phyloP scores from a whole-genome alignment of 495 filamentous ascomycete species.

The Xylaria telfairii region DNA sequence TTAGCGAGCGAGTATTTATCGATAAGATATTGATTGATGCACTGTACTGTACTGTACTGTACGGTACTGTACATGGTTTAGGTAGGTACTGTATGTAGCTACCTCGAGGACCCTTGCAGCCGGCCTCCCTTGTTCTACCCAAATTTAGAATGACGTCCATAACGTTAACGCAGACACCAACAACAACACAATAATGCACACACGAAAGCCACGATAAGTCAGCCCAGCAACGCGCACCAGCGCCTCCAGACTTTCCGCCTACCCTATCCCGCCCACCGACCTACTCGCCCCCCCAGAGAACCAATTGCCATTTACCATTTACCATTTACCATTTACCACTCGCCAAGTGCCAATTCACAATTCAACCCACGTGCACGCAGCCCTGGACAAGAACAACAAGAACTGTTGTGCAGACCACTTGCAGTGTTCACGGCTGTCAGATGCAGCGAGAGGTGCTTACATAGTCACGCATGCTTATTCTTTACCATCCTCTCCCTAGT shows the following conservation, averaged over 20 bases:
- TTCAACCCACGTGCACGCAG: neutral
- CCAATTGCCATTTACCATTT: neutral
- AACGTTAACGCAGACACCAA: neutral
- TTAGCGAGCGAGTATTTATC: neutral
- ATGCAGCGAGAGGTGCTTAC: neutral
- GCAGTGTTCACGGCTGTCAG: neutral
- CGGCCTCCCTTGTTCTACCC: neutral
- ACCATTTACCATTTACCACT: no score
- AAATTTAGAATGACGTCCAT: neutral
- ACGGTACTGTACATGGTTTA: no score
- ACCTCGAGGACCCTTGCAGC: neutral
- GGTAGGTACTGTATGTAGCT: no score
- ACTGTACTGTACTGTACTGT: no score
- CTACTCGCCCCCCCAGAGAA: neutral
- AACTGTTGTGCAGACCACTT: neutral
- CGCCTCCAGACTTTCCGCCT: neutral
- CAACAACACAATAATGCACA: neutral
- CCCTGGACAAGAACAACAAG: neutral
- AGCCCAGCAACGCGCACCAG: neutral
- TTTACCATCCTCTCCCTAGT: neutral
- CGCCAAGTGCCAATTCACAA: neutral
- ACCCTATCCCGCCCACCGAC: neutral
- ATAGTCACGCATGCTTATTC: neutral
- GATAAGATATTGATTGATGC: conserved; percentile 5
- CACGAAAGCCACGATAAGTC: neutral